Evolutionary conservation across 129 eudicot species (phyloP).

Genomic region (Artemisia tridentata): DNA sequence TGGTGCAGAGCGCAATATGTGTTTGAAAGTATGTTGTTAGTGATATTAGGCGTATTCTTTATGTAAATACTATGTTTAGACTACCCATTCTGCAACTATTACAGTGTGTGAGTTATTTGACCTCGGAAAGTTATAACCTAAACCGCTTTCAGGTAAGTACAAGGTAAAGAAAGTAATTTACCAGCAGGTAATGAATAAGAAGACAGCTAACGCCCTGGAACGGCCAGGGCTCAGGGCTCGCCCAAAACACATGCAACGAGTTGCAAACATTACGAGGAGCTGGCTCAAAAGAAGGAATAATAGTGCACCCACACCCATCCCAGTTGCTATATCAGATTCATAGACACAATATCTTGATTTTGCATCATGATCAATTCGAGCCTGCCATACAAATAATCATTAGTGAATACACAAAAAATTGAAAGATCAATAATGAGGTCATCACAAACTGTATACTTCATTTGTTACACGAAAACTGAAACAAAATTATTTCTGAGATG

Average conservation of each 20-base stretch:
- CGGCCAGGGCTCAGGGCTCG: conserved; percentile 75
- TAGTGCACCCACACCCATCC: conserved; percentile 71
- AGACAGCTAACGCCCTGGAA: conserved; percentile 65
- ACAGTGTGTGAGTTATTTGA: neutral
- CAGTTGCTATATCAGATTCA: conserved; percentile 73
- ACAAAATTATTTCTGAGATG: neutral
- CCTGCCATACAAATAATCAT: conserved; percentile 41
- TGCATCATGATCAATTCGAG: conserved; percentile 39
- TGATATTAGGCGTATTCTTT: neutral
- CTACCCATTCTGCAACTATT: neutral
- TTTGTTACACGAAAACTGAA: neutral
- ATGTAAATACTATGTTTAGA: neutral
- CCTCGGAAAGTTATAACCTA: neutral
- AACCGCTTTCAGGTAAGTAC: neutral
- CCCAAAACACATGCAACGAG: conserved; percentile 84
- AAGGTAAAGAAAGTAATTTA: conserved; percentile 31
- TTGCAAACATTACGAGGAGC: conserved; percentile 65
- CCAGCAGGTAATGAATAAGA: conserved; percentile 89
- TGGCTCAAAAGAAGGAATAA: conserved; percentile 69
- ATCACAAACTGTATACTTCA: neutral
- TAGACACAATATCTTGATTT: conserved; percentile 58
- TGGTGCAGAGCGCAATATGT: neutral
- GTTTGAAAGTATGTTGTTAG: neutral
- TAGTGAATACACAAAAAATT: neutral
- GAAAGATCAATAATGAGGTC: neutral